These are phyloP conservation scores for Pseudocercospora eumusae DNA, from an alignment of 2,329 filamentous ascomycete species.

Conservation along the genomic window DNA sequence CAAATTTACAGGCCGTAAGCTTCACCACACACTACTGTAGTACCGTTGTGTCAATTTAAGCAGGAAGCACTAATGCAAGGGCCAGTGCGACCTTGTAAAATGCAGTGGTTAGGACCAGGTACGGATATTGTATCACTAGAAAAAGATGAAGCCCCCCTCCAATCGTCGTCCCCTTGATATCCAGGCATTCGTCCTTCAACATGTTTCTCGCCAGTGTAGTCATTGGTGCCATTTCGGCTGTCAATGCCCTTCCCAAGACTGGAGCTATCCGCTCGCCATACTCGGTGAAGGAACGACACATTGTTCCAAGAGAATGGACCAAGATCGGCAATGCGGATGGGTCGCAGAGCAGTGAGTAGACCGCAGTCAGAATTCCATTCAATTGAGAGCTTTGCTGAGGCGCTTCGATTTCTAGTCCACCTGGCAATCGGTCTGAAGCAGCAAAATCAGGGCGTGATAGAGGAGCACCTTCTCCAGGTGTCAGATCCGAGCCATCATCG, in stretches of 20 bases:
- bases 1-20: too few species aligned
- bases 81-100: neutral
- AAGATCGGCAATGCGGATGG: constrained; percentile 51
- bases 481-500: constrained; percentile 56
- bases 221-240: constrained; percentile 23
- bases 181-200: neutral
- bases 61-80: constrained; percentile 3
- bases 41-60: neutral
- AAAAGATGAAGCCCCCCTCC: neutral
- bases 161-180: neutral
- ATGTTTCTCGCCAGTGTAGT: constrained; percentile 13
- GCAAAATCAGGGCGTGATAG: constrained; percentile 56
- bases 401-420: constrained; percentile 43
- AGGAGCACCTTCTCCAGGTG: constrained; percentile 57
- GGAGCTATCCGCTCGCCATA: constrained; percentile 45
- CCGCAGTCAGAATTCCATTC: neutral
- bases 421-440: constrained; percentile 63
- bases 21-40: too few species aligned
- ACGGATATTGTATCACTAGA: neutral
- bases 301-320: constrained; percentile 55
- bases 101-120: neutral
- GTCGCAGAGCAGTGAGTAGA: constrained; percentile 43
- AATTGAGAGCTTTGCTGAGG: neutral
- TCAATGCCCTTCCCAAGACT: constrained; percentile 22
- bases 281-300: constrained; percentile 58